phyloP scores from a whole-genome alignment of 2,329 filamentous ascomycete species.

The Cladosporium velox region DNA sequence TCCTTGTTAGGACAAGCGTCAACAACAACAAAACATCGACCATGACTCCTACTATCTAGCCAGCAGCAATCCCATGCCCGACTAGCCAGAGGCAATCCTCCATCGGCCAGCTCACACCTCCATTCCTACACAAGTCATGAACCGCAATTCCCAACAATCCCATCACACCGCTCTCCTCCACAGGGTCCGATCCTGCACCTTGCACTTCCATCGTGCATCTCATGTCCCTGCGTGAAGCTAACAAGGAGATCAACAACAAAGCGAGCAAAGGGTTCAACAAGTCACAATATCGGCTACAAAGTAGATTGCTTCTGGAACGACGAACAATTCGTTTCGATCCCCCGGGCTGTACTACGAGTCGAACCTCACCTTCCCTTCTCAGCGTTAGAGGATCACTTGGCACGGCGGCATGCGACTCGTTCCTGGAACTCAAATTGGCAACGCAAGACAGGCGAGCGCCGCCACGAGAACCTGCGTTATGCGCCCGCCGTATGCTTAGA shows the following conservation, averaged over 20 bases:
- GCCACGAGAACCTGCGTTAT: not conserved
- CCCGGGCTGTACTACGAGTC: too few species aligned
- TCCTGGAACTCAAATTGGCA: not conserved
- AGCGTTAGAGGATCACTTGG: slow-evolving; percentile 1
- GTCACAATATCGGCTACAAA: not conserved
- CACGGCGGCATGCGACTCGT: not conserved
- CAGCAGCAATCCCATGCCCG: not conserved
- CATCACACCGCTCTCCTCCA: slow-evolving; percentile 15
- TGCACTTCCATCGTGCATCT: not conserved
- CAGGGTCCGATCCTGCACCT: slow-evolving; percentile 1
- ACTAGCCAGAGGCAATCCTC: not conserved
- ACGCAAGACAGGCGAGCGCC: not conserved
- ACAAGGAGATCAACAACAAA: not conserved
- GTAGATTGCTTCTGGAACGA: not conserved
- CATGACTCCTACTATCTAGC: not conserved
- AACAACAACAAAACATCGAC: not conserved
- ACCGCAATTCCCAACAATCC: slow-evolving; percentile 14
- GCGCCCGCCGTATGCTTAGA: not conserved
- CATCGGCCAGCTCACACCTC: not conserved
- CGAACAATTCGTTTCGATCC: not conserved
- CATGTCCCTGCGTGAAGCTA: not conserved
- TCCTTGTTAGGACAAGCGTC: not conserved
- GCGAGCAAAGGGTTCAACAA: not conserved
- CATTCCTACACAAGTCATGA: not conserved
- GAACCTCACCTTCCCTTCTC: slow-evolving; percentile 8